Conservation (phyloP, 1,284 basidiomycete genomes). For the Trichosporon sp. region DNA sequence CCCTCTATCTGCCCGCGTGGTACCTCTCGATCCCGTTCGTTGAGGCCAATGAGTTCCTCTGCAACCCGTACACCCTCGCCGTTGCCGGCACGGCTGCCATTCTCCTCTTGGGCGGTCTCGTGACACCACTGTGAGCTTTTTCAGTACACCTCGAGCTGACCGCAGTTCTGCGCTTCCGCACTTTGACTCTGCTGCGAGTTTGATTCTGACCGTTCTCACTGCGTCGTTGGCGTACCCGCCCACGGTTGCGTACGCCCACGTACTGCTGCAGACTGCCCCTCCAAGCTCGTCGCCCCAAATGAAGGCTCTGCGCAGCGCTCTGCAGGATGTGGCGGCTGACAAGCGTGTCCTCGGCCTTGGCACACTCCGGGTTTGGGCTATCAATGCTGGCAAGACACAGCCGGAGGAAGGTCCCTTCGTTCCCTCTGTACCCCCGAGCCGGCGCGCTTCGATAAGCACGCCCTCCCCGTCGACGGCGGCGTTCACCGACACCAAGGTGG, state of each 20-base stretch:
- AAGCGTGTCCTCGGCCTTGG: constrained; percentile 46
- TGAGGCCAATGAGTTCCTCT: constrained; percentile 39
- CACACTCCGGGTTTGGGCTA: constrained; percentile 46
- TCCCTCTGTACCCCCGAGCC: constrained; percentile 50
- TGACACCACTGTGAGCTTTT: constrained; percentile 59
- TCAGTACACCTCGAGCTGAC: background rate
- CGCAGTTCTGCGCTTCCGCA: constrained; percentile 60
- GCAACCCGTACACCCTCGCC: constrained; percentile 59
- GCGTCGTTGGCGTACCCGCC: constrained; percentile 79
- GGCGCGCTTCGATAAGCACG: constrained; percentile 56
- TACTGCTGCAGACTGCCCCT: constrained; percentile 84
- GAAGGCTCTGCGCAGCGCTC: constrained; percentile 72
- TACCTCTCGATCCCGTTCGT: constrained; percentile 36
- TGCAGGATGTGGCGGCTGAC: constrained; percentile 68
- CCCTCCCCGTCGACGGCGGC: constrained; percentile 52
- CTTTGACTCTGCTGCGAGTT: constrained; percentile 74
- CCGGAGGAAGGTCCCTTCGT: constrained; percentile 49
- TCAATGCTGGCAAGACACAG: constrained; percentile 57
- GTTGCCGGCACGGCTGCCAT: constrained; percentile 55
- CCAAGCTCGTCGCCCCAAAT: constrained; percentile 65
- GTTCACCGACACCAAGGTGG: constrained; percentile 17
- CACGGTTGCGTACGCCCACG: constrained; percentile 73
- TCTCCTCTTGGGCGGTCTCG: constrained; percentile 50
- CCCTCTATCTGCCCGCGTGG: constrained; percentile 41
- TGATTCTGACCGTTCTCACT: constrained; percentile 71